A percentile compares a stretch with the other conserved stretches of the same genome.
These are phyloP conservation scores for Plectosphaerella cucumerina DNA, from an alignment of 2,329 filamentous ascomycete genomes.

Conservation along the genomic window DNA sequence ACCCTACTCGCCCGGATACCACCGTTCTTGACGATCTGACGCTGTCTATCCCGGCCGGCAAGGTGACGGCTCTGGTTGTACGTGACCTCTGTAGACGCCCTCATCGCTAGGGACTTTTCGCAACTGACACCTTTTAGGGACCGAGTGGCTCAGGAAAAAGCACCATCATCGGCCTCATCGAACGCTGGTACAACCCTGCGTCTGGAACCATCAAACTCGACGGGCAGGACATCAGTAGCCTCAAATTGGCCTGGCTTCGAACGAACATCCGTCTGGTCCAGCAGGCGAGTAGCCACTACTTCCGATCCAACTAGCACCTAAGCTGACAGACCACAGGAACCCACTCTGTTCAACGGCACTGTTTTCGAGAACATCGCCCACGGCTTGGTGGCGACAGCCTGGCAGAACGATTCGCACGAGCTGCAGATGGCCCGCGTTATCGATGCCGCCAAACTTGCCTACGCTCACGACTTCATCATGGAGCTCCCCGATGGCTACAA, in stretches of 20 bases:
- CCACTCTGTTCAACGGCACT: constrained; percentile 38
- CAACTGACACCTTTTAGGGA: constrained; percentile 44
- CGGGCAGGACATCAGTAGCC: constrained; percentile 31
- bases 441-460: constrained; percentile 43
- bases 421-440: constrained; percentile 38
- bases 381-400: constrained; percentile 39
- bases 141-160: constrained; percentile 56
- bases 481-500: constrained; percentile 47
- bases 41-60: constrained; percentile 30
- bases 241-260: constrained; percentile 49
- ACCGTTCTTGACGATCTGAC: constrained; percentile 26
- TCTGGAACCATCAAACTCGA: constrained; percentile 41
- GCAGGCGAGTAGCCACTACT: constrained; percentile 12
- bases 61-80: constrained; percentile 23
- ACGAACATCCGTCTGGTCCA: constrained; percentile 49
- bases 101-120: constrained; percentile 5
- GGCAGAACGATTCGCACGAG: constrained; percentile 31
- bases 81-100: constrained; percentile 1
- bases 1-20: constrained; percentile 28
- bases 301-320: constrained; percentile 8
- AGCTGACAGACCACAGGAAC: constrained; percentile 23
- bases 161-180: constrained; percentile 51
- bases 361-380: constrained; percentile 52
- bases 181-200: constrained; percentile 51
- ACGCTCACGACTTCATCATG: constrained; percentile 46